These are phyloP conservation scores for Microglena sp. DNA, from an alignment of 139 green algal species.

Conservation along the genomic window DNA sequence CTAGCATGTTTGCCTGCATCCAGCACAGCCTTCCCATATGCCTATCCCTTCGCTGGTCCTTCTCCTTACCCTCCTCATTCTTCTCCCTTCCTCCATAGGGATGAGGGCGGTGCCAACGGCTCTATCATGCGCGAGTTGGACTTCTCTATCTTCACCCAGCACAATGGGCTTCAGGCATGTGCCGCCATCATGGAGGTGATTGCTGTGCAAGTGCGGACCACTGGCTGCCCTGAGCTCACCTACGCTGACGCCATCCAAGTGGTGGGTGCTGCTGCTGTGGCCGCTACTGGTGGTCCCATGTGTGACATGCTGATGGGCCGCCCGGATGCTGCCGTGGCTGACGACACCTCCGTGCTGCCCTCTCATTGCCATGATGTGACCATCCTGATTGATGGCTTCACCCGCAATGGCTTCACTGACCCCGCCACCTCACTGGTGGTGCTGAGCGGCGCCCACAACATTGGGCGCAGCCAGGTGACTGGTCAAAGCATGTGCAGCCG, in stretches of 20 bases:
- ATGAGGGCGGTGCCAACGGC: too few species aligned
- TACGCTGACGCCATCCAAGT: conserved; percentile 1
- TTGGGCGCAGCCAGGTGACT: background rate
- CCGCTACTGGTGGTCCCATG: background rate
- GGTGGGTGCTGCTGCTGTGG: background rate
- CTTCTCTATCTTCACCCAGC: too few species aligned
- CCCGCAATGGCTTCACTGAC: conserved; percentile 7
- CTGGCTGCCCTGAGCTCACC: too few species aligned
- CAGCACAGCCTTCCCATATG: too few species aligned
- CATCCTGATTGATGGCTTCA: background rate
- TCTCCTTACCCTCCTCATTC: too few species aligned
- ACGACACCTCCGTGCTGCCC: conserved; percentile 1
- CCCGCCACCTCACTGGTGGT: background rate
- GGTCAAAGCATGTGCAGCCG: background rate
- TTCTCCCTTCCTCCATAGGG: too few species aligned
- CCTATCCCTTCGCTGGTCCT: too few species aligned
- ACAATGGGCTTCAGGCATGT: too few species aligned
- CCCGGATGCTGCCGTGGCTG: background rate
- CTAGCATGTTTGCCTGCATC: too few species aligned
- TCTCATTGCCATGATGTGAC: background rate
- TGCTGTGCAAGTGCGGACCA: too few species aligned
- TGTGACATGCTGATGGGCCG: conserved; percentile 5
- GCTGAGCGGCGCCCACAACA: conserved; percentile 10
- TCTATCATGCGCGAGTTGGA: too few species aligned
- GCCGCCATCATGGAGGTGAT: too few species aligned